Conservation (phyloP, 164 flowering plant genomes). For the grape (Vitis vinifera) region ASM3070453v1 NC_081814.1:14205501-14206000, state of each 20-base stretch:
- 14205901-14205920: not conserved
- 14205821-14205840: conserved; percentile 1
- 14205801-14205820: not conserved
- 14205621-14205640: not conserved
- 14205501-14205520: too few relatives aligned
- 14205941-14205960: not conserved
- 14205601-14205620: not conserved
- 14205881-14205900: not conserved
- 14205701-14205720: not conserved
- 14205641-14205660: not conserved
- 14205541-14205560: too few relatives aligned
- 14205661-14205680: not conserved
- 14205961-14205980: not conserved
- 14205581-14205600: not conserved
- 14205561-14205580: too few relatives aligned
- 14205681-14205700: not conserved
- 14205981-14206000: not conserved
- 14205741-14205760: not conserved
- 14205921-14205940: too few relatives aligned
- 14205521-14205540: too few relatives aligned
- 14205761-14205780: not conserved
- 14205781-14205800: not conserved
- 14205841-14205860: not conserved
- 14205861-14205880: not conserved
- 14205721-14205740: not conserved